Evolutionary conservation across 208 protist genomes (phyloP).

Genomic region (Blastocrithidia nonstop): DNA sequence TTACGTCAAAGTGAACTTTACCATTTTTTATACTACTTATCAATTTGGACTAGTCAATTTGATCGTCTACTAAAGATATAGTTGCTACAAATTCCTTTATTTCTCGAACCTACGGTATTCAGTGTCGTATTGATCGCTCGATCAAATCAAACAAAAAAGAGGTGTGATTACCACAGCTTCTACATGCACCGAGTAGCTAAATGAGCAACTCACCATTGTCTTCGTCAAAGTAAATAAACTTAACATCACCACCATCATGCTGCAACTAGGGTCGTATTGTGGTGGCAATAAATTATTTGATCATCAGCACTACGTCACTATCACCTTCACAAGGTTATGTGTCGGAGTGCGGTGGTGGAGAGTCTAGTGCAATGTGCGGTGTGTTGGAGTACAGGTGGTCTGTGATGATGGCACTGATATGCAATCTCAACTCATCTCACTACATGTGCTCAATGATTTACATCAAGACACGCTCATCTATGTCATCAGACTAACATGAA

Average conservation of each 20-base stretch:
- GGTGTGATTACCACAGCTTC: constrained; percentile 72
- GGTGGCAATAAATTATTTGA: constrained; percentile 83
- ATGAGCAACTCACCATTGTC: constrained; percentile 49
- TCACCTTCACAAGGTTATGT: constrained; percentile 68
- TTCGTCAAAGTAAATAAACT: constrained; percentile 53
- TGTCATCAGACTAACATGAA: constrained; percentile 9
- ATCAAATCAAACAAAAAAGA: constrained; percentile 79
- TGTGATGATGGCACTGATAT: constrained; percentile 67
- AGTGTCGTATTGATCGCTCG: constrained; percentile 83
- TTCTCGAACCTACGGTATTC: constrained; percentile 72
- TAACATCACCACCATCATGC: constrained; percentile 84
- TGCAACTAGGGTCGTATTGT: constrained; percentile 82
- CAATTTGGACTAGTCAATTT: not conserved
- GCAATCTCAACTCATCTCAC: constrained; percentile 71
- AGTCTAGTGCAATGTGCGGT: constrained; percentile 49
- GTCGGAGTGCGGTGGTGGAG: constrained; percentile 73
- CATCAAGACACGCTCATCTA: constrained; percentile 40
- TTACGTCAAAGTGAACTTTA: not conserved
- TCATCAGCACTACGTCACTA: constrained; percentile 71
- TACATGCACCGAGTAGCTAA: constrained; percentile 83
- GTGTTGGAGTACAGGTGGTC: constrained; percentile 69
- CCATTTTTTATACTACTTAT: not conserved
- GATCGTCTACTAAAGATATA: not conserved
- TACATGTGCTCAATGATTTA: constrained; percentile 38
- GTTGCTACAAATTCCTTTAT: constrained; percentile 37